These are phyloP conservation scores for Rhynchosporium graminicola DNA, from an alignment of 2,329 filamentous ascomycete genomes.

Conservation along the genomic window DNA sequence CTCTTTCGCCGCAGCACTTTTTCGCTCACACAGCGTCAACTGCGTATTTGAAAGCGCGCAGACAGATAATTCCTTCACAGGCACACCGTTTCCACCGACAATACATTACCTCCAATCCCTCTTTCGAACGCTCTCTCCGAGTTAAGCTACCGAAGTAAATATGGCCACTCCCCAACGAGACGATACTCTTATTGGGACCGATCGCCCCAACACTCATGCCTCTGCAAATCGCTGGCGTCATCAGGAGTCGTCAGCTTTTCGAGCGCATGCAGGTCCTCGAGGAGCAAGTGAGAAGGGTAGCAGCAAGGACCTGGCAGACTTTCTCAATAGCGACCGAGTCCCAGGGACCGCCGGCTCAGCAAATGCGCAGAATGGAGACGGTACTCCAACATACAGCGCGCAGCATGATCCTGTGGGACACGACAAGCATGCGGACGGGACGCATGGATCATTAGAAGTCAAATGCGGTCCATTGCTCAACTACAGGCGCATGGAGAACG, in stretches of 20 bases:
- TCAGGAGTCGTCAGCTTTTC: conserved; percentile 60
- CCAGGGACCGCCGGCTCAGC: conserved; percentile 29
- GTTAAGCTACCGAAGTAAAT: neutral
- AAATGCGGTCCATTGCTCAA: conserved; percentile 75
- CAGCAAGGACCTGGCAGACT: conserved; percentile 55
- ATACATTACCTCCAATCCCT: neutral
- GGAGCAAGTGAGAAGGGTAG: conserved; percentile 46
- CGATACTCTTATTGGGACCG: conserved; percentile 32
- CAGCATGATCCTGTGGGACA: conserved; percentile 18
- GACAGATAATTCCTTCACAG: neutral
- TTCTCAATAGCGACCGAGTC: conserved; percentile 56
- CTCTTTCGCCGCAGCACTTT: neutral
- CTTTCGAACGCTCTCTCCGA: neutral
- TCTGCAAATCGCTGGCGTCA: conserved; percentile 63
- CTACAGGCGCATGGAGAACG: conserved; percentile 71
- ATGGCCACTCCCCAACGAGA: conserved; percentile 37
- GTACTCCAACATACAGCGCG: conserved; percentile 9
- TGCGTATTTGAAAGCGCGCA: conserved; percentile 3
- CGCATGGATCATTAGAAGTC: conserved; percentile 52
- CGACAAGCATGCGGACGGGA: conserved; percentile 16
- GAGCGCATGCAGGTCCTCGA: conserved; percentile 42
- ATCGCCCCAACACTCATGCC: conserved; percentile 52
- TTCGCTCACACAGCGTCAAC: conserved; percentile 5
- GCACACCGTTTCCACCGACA: too few relatives aligned
- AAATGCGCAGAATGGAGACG: conserved; percentile 26